Evolutionary conservation across 1,284 basidiomycete genomes (phyloP).

Genomic region (Xerocomus minutiporus): DNA sequence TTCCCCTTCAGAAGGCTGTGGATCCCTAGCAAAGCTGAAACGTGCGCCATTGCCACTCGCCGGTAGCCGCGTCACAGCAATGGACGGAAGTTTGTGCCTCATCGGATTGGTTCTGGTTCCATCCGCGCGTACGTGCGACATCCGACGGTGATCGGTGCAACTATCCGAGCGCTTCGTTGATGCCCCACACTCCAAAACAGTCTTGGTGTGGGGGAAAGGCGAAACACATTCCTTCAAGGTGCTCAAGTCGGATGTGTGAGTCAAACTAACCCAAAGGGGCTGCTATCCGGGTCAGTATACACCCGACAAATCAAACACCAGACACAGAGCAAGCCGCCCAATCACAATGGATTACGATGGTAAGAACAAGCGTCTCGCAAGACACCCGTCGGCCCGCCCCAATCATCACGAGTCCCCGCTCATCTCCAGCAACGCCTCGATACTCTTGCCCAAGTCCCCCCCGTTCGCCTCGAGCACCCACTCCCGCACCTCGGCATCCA

Average conservation of each 20-base stretch:
- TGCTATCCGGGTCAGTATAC: too few relatives aligned
- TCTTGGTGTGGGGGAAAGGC: background rate
- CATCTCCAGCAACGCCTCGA: slow-evolving; percentile 81
- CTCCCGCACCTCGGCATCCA: slow-evolving; percentile 79
- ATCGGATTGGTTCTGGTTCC: background rate
- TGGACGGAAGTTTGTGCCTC: background rate
- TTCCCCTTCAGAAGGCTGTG: too few relatives aligned
- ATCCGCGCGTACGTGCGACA: background rate
- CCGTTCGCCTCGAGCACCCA: slow-evolving; percentile 83
- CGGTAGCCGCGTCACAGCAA: background rate
- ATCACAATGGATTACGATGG: slow-evolving; percentile 10
- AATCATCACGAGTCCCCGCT: slow-evolving; percentile 39
- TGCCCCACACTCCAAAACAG: background rate
- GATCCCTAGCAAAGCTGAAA: too few relatives aligned
- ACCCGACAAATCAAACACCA: background rate
- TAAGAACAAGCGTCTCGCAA: background rate
- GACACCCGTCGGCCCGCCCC: background rate
- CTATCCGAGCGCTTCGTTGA: background rate
- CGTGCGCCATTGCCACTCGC: background rate
- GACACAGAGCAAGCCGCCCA: background rate
- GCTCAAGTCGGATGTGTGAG: background rate
- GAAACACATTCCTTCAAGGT: background rate
- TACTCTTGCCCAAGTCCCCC: slow-evolving; percentile 86
- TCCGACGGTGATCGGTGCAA: background rate
- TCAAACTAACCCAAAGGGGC: background rate